Conservation (phyloP, 2,329 filamentous ascomycete genomes). For the Hymenoscyphus salicellus region DNA sequence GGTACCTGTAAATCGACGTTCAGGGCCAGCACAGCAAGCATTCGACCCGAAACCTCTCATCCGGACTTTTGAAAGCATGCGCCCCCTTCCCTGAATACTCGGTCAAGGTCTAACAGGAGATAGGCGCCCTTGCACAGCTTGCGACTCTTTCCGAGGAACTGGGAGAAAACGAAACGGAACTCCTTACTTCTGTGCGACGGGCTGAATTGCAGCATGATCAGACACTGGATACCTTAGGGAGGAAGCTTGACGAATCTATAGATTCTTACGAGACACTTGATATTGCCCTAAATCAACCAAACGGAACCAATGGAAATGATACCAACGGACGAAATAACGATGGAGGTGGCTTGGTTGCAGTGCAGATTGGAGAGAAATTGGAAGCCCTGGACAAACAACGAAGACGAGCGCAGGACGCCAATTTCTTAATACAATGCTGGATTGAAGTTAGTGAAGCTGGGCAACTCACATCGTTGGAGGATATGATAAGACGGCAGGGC, state of each 20-base stretch:
- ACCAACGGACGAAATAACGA: slow-evolving; percentile 46
- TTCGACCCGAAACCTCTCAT: slow-evolving; percentile 98
- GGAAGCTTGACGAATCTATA: slow-evolving; percentile 89
- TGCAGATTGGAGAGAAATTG: slow-evolving; percentile 89
- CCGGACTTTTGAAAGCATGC: slow-evolving; percentile 79
- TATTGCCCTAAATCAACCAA: slow-evolving; percentile 68
- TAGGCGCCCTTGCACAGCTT: slow-evolving; percentile 65
- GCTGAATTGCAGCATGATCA: slow-evolving; percentile 90
- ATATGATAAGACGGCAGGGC: slow-evolving; percentile 73
- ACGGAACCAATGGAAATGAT: slow-evolving; percentile 46
- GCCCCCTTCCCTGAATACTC: neutral
- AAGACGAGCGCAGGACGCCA: slow-evolving; percentile 84
- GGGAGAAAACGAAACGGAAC: slow-evolving; percentile 84
- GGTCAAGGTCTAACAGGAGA: slow-evolving; percentile 29
- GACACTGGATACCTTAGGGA: slow-evolving; percentile 81
- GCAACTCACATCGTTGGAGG: slow-evolving; percentile 80
- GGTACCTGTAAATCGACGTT: slow-evolving; percentile 75
- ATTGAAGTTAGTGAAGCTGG: slow-evolving; percentile 89
- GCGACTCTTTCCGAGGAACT: slow-evolving; percentile 75
- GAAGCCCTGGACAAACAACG: slow-evolving; percentile 94
- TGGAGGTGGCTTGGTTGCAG: slow-evolving; percentile 78
- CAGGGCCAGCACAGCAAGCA: slow-evolving; percentile 58
- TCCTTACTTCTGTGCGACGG: slow-evolving; percentile 82
- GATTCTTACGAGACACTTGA: slow-evolving; percentile 89
- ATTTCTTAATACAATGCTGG: slow-evolving; percentile 96